These are phyloP conservation scores for Alternaria sp. DNA, from an alignment of 2,329 filamentous ascomycete genomes.

Conservation along the genomic window DNA sequence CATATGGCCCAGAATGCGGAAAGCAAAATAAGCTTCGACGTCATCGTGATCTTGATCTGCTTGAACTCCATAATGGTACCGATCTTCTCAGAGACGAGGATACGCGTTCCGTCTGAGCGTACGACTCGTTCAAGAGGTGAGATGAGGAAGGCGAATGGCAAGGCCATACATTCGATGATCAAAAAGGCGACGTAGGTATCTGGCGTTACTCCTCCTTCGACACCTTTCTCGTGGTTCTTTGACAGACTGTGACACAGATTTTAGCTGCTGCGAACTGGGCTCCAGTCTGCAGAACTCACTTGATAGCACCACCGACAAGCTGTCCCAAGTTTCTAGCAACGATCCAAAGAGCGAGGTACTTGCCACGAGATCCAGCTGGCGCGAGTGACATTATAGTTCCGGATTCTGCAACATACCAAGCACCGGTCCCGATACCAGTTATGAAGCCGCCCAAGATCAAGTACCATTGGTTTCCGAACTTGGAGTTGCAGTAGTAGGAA, in stretches of 20 bases:
- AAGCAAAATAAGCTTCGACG: conserved; percentile 49
- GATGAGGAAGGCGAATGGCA: conserved; percentile 57
- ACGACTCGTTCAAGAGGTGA: conserved; percentile 55
- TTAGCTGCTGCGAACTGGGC: neutral
- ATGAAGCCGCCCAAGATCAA: conserved; percentile 36
- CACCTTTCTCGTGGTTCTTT: conserved; percentile 36
- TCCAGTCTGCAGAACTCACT: conserved; percentile 14
- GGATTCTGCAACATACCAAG: conserved; percentile 59
- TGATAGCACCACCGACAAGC: conserved; percentile 55
- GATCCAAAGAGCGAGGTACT: conserved; percentile 58
- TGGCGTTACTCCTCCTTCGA: conserved; percentile 49
- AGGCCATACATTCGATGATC: conserved; percentile 55
- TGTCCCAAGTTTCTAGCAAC: conserved; percentile 57
- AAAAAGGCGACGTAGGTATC: conserved; percentile 57
- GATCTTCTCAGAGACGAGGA: conserved; percentile 51
- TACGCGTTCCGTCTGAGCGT: conserved; percentile 54
- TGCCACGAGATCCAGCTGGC: conserved; percentile 54
- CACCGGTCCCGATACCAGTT: conserved; percentile 44
- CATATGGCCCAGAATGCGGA: conserved; percentile 54
- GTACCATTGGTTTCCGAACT: conserved; percentile 58
- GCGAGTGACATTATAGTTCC: conserved; percentile 58
- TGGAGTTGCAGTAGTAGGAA: conserved; percentile 58
- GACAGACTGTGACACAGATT: conserved; percentile 17
- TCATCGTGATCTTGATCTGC: conserved; percentile 48
- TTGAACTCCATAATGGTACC: conserved; percentile 49